Evolutionary conservation across 306 rosid species (phyloP).

Genomic region (Lupinus albus): DNA sequence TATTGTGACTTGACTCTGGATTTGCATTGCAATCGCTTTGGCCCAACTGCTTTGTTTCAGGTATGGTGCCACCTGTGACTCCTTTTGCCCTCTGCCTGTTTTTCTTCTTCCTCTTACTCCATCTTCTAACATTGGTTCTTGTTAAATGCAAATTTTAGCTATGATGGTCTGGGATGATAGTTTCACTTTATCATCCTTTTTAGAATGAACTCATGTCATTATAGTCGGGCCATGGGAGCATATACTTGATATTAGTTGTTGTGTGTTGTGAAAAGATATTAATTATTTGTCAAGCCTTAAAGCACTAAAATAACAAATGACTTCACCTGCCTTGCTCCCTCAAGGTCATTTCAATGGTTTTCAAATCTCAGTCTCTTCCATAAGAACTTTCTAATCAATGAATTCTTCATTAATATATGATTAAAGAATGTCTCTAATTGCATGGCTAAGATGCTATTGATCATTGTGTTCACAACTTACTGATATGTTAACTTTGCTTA

Average conservation of each 20-base stretch:
- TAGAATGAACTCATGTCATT: constrained; percentile 21
- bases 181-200: constrained; percentile 3
- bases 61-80: constrained; percentile 46
- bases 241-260: constrained; percentile 14
- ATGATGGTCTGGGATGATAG: constrained; percentile 21
- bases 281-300: constrained; percentile 28
- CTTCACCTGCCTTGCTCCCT: constrained; percentile 1
- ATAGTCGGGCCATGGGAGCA: constrained; percentile 25
- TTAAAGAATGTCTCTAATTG: constrained; percentile 15
- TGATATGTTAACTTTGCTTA: constrained; percentile 11
- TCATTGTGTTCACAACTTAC: constrained; percentile 23
- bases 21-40: constrained; percentile 87
- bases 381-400: constrained; percentile 1
- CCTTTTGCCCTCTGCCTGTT: constrained; percentile 21
- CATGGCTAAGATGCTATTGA: not conserved
- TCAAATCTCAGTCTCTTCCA: not conserved
- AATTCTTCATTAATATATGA: constrained; percentile 4
- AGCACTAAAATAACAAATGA: constrained; percentile 27
- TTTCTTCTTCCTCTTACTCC: constrained; percentile 14
- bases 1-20: constrained; percentile 78
- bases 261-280: not conserved
- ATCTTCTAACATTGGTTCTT: constrained; percentile 21
- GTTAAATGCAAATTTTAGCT: constrained; percentile 30
- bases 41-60: constrained; percentile 80
- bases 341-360: constrained; percentile 23